phyloP scores from a whole-genome alignment of 345 rosid genomes.

The Linum tenue region DNA sequence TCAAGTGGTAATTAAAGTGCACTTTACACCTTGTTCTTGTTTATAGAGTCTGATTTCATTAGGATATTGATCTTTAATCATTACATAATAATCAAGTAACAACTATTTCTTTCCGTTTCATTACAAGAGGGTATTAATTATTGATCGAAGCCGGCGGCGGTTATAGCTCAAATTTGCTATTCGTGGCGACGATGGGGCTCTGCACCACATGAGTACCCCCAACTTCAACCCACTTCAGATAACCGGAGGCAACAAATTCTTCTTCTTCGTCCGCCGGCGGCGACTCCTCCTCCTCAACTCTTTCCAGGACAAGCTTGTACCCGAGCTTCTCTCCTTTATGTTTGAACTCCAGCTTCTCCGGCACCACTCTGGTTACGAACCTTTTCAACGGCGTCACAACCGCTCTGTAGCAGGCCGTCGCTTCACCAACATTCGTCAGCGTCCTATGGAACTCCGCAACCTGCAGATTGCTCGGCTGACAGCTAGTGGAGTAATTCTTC shows the following conservation, averaged over 20 bases:
- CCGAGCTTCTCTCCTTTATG: conserved; percentile 32
- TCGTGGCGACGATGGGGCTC: conserved; percentile 43
- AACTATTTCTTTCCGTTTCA: no score
- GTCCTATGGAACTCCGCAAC: conserved; percentile 34
- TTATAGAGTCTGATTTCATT: no score
- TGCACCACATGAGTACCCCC: conserved; percentile 30
- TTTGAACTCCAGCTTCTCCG: conserved; percentile 32
- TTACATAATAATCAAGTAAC: no score
- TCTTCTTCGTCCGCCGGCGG: no score
- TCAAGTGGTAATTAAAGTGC: no score
- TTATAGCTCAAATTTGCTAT: not conserved
- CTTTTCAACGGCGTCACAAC: conserved; percentile 21
- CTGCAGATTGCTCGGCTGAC: not conserved
- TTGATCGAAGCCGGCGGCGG: no score
- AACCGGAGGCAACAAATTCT: conserved; percentile 26
- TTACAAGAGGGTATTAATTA: no score
- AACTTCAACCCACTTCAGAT: conserved; percentile 38
- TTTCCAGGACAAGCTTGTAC: conserved; percentile 33
- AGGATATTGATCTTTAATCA: no score
- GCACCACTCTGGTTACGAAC: conserved; percentile 25
- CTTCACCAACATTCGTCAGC: conserved; percentile 43
- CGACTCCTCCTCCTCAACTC: conserved; percentile 10
- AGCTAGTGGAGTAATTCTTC: not conserved
- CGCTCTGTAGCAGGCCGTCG: conserved; percentile 27
- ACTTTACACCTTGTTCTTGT: no score